Conservation (phyloP, 495 filamentous ascomycete genomes). For the Trichoderma parareesei region DNA sequence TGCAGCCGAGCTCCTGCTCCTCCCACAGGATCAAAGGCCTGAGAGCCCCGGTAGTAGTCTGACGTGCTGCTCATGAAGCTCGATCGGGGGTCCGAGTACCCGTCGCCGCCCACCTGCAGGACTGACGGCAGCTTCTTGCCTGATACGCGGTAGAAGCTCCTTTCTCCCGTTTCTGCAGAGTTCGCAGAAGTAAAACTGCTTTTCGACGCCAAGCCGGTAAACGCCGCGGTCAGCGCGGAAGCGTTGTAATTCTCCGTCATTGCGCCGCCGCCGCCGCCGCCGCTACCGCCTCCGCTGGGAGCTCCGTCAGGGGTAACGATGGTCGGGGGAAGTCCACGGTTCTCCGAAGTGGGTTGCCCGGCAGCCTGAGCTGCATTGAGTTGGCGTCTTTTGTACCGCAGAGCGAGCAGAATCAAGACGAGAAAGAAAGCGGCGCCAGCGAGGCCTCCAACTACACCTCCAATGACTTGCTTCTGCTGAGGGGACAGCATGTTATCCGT, state of each 20-base stretch:
- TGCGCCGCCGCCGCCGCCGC: conserved; percentile 18
- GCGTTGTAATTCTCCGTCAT: conserved; percentile 42
- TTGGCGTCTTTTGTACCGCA: conserved; percentile 40
- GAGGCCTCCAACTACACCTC: conserved; percentile 53
- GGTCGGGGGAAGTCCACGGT: conserved; percentile 9
- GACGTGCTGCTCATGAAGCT: conserved; percentile 38
- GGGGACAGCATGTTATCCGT: conserved; percentile 12
- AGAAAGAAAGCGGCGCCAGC: conserved; percentile 48
- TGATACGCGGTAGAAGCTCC: conserved; percentile 50
- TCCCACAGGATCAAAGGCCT: conserved; percentile 28
- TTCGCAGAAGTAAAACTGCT: conserved; percentile 37
- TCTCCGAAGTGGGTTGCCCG: not conserved
- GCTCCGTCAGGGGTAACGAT: conserved; percentile 22
- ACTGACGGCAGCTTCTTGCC: conserved; percentile 68
- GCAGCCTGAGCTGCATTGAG: conserved; percentile 23
- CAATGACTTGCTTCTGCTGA: conserved; percentile 35
- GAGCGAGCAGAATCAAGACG: conserved; percentile 38
- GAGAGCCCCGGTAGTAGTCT: conserved; percentile 43
- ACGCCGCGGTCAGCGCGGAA: conserved; percentile 47
- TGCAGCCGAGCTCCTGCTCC: conserved; percentile 26
- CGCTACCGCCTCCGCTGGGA: conserved; percentile 13
- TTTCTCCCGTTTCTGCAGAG: conserved; percentile 36
- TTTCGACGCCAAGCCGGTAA: conserved; percentile 39
- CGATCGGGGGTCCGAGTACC: conserved; percentile 51
- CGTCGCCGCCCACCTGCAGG: conserved; percentile 59